These are phyloP conservation scores for Sporothrix protearum DNA, from an alignment of 2,329 filamentous ascomycete species.

Conservation along the genomic window DNA sequence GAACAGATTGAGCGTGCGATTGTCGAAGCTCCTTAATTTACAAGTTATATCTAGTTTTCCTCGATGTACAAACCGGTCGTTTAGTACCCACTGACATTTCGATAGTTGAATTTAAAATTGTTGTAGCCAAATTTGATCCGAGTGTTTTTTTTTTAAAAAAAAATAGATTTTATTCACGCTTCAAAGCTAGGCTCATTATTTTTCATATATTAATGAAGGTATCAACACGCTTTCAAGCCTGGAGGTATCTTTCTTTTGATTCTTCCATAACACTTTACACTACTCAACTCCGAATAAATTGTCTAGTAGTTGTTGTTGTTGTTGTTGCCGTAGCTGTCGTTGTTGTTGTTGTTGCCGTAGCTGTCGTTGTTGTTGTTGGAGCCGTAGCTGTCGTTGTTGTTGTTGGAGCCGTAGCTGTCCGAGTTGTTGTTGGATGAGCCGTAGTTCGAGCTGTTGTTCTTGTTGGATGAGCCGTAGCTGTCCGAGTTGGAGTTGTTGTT, in stretches of 20 bases:
- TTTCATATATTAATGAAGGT: background rate
- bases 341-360: constrained; percentile 13
- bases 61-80: no score
- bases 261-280: background rate
- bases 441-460: background rate
- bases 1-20: background rate
- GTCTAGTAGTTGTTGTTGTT: constrained; percentile 9
- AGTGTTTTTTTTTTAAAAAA: no score
- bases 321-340: background rate
- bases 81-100: no score
- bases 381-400: constrained; percentile 14
- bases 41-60: no score
- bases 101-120: no score
- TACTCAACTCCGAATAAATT: no score
- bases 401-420: background rate
- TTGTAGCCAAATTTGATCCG: no score
- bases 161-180: background rate
- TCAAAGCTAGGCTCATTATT: background rate
- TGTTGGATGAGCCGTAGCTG: constrained; percentile 18
- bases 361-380: constrained; percentile 9
- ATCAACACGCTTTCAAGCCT: background rate
- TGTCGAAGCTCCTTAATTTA: no score
- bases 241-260: background rate
- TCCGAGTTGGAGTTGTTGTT: constrained; percentile 23
- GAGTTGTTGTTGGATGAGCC: constrained; percentile 2